These are phyloP conservation scores for Ambrosiella beaveri DNA, from an alignment of 2,329 filamentous ascomycete genomes.

Conservation along the genomic window DNA sequence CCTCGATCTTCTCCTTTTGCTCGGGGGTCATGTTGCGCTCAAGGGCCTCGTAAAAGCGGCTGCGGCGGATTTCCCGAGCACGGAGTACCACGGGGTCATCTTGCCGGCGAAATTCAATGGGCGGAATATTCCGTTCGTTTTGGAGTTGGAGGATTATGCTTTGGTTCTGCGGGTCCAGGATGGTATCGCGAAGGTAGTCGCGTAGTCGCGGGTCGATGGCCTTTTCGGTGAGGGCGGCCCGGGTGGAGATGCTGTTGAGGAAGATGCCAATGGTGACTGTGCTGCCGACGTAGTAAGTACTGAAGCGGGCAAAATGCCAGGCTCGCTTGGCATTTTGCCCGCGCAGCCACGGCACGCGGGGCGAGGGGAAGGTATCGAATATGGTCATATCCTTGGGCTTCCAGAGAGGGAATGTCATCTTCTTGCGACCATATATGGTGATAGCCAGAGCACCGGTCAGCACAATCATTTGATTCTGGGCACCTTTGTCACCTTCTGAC, in stretches of 20 bases:
- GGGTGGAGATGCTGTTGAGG: slow-evolving; percentile 19
- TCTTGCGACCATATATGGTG: slow-evolving; percentile 18
- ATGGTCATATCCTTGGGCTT: slow-evolving; percentile 18
- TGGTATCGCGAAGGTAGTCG: slow-evolving; percentile 15
- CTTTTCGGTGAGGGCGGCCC: slow-evolving; percentile 16
- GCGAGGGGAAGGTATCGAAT: slow-evolving; percentile 18
- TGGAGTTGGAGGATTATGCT: slow-evolving; percentile 12
- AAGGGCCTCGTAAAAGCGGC: slow-evolving; percentile 10
- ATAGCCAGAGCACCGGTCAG: slow-evolving; percentile 16
- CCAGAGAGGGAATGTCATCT: slow-evolving; percentile 26
- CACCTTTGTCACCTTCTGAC: slow-evolving; percentile 10
- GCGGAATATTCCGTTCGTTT: slow-evolving; percentile 10
- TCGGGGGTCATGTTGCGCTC: slow-evolving; percentile 9
- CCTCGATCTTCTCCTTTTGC: slow-evolving; percentile 8
- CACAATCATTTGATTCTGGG: slow-evolving; percentile 20
- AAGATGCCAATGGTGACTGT: slow-evolving; percentile 18
- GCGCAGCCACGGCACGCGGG: slow-evolving; percentile 15
- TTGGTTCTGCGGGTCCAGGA: slow-evolving; percentile 13
- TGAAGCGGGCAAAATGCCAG: slow-evolving; percentile 24
- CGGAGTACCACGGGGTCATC: slow-evolving; percentile 12
- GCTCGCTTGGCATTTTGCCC: slow-evolving; percentile 16
- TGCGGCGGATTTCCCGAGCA: slow-evolving; percentile 12
- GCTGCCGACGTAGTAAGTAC: slow-evolving; percentile 19
- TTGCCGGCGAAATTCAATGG: slow-evolving; percentile 12
- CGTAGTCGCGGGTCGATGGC: slow-evolving; percentile 19